A percentile compares a stretch with the other conserved stretches of the same genome.
phyloP scores from a whole-genome alignment of 2,329 filamentous ascomycete species.

The Verticillium dahliae region DNA sequence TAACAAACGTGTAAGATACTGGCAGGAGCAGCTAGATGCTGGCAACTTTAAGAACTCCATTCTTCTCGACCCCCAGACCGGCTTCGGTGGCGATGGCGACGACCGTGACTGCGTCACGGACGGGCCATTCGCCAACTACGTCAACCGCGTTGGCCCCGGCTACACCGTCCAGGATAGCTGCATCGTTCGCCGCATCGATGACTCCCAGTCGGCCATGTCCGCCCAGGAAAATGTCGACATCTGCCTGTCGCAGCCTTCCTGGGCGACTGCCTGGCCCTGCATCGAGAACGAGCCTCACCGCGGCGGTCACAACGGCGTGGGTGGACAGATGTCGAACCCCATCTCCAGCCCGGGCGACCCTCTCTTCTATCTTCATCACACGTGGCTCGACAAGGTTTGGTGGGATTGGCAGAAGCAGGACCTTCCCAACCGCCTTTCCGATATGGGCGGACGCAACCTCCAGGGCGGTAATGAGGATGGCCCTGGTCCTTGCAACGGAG shows the following conservation, averaged over 20 bases:
- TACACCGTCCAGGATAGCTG: conserved; percentile 1
- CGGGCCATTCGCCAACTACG: conserved; percentile 4
- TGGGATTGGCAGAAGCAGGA: conserved; percentile 16
- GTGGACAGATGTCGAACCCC: conserved; percentile 11
- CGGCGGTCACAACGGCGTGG: conserved; percentile 18
- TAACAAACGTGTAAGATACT: conserved; percentile 1
- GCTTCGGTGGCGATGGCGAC: conserved; percentile 10
- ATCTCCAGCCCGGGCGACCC: conserved; percentile 23
- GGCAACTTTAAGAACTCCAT: conserved; percentile 5
- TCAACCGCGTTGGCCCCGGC: conserved; percentile 12
- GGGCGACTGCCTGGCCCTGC: conserved; percentile 15
- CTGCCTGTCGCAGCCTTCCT: not conserved
- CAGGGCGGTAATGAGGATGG: not conserved
- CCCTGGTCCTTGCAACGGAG: not conserved
- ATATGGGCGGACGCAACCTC: conserved; percentile 1
- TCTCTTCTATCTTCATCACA: conserved; percentile 19
- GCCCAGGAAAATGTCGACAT: not conserved
- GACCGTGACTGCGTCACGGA: not conserved
- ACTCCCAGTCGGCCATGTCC: not conserved
- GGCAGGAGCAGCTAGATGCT: conserved; percentile 8
- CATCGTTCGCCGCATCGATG: not conserved
- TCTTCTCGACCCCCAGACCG: conserved; percentile 8
- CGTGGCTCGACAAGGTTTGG: conserved; percentile 18
- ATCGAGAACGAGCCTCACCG: conserved; percentile 19
- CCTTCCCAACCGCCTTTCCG: conserved; percentile 1